phyloP scores from a whole-genome alignment of 164 flowering plant species.

The Vitis vinifera region DNA sequence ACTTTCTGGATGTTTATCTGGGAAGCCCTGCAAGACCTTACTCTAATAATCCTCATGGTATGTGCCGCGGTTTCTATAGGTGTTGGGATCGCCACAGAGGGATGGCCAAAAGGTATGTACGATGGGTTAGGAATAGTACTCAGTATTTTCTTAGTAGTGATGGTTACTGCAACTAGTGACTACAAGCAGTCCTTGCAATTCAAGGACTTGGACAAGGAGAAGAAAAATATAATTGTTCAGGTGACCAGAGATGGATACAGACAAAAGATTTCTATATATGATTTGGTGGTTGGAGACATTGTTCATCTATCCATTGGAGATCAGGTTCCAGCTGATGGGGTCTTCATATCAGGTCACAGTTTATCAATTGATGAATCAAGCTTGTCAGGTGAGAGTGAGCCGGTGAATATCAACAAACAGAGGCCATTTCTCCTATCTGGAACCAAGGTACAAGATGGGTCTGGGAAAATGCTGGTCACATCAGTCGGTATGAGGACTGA shows the following conservation, averaged over 20 bases:
- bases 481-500: slow-evolving; percentile 61
- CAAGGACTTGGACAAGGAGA: slow-evolving; percentile 47
- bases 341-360: slow-evolving; percentile 41
- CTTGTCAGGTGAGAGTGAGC: slow-evolving; percentile 53
- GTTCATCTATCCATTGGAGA: slow-evolving; percentile 56
- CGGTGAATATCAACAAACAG: slow-evolving; percentile 24
- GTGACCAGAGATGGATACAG: slow-evolving; percentile 50
- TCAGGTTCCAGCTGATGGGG: slow-evolving; percentile 55
- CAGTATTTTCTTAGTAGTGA: slow-evolving; percentile 50
- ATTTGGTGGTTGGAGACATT: slow-evolving; percentile 53
- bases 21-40: slow-evolving; percentile 59
- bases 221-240: slow-evolving; percentile 47
- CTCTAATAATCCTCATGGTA: slow-evolving; percentile 48
- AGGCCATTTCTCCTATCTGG: slow-evolving; percentile 52
- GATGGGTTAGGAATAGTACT: slow-evolving; percentile 56
- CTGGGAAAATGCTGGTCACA: slow-evolving; percentile 53
- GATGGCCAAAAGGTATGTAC: slow-evolving; percentile 59
- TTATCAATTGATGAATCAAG: slow-evolving; percentile 49
- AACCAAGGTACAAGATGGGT: slow-evolving; percentile 61
- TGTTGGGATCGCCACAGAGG: slow-evolving; percentile 61
- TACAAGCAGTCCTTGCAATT: slow-evolving; percentile 59
- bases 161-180: slow-evolving; percentile 59
- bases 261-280: slow-evolving; percentile 44
- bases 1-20: slow-evolving; percentile 51
- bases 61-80: slow-evolving; percentile 54